Evolutionary conservation across 441 rosid genomes (phyloP), one percentile per base, ranked within the genome.

Genomic region (Gossypium davidsonii): DNA sequence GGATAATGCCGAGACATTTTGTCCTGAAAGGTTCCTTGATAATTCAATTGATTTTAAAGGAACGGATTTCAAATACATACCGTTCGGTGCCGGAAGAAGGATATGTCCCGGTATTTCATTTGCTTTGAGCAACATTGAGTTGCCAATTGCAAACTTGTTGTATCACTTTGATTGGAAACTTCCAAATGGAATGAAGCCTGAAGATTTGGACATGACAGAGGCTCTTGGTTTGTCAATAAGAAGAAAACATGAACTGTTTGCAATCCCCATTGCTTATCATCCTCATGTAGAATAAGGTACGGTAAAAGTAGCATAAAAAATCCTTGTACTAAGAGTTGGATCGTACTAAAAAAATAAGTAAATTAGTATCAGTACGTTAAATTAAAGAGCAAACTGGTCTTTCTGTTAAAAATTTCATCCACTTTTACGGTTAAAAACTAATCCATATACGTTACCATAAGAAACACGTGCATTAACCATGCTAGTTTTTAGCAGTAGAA

Each of bases 181-280:
- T 25, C 74, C 74, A 1, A 2, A 46, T 15, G 66, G 67, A 11
- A 70, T 70, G 49, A 72, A 60, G 23, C 56, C 17, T 0, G 58
- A 72, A 60, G 74, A 72, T 14, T 31, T 72, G 52, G 67, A 72
- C 66, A 70, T 70, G 73, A 70, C 46, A 2, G 73, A 71, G 74
- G 63, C 31, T 1, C 17, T 4, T 56, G 61, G 61, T 3, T 3
- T 56, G 20, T 31, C 49, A 2, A 70, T 53, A 6, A 70, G 31
- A 53, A 70, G 37, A 37, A 34, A 56, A 37, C 18, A 31, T 3
- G 73, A 70, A 48, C n/a, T 37, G 62, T 37, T 34, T 70, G 60
- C 62, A 39, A 34, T 55, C 34, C 73, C 53, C 64, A 55, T 52
- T 12, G 52, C 53, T 14, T 48, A 46, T 46, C 39, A 34, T 34